Conservation (phyloP, 305 asterid species). For the Petunia hybrid region DNA sequence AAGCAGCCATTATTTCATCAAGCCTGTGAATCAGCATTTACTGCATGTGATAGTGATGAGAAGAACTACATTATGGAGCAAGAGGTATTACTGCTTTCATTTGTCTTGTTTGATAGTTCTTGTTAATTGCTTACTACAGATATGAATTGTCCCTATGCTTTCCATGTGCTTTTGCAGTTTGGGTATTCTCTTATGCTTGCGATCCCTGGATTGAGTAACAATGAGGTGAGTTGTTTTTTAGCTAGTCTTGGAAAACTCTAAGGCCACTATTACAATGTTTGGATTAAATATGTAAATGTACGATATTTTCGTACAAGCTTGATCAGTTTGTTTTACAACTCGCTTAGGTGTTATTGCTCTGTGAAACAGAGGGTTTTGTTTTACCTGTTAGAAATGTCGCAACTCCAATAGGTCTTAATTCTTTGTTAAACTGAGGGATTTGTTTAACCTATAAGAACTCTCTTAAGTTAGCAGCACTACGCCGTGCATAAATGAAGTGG, state of each 20-base stretch:
- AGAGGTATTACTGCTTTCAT: slow-evolving; percentile 58
- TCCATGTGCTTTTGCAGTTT: slow-evolving; percentile 26
- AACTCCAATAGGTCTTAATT: background rate
- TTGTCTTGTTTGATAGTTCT: slow-evolving; percentile 9
- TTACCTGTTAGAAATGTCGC: background rate
- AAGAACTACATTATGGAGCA: slow-evolving; percentile 59
- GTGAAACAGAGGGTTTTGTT: slow-evolving; percentile 3
- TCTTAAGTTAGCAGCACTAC: too few relatives aligned
- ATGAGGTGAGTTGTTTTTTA: slow-evolving; percentile 31
- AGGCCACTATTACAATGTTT: background rate
- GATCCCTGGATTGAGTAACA: slow-evolving; percentile 23
- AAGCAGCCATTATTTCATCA: slow-evolving; percentile 73
- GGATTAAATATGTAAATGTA: background rate
- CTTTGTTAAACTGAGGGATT: slow-evolving; percentile 1
- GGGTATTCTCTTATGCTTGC: slow-evolving; percentile 27
- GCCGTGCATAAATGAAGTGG: background rate
- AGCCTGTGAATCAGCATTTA: slow-evolving; percentile 82
- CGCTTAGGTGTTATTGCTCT: background rate
- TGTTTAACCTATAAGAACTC: slow-evolving; percentile 5
- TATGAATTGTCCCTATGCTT: slow-evolving; percentile 3
- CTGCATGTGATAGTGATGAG: slow-evolving; percentile 57
- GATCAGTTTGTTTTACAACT: slow-evolving; percentile 2
- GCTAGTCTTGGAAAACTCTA: background rate
- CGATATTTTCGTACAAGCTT: background rate
- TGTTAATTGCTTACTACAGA: background rate